Conservation (phyloP, 129 eudicot species). For the Ambrosia trifida region DNA sequence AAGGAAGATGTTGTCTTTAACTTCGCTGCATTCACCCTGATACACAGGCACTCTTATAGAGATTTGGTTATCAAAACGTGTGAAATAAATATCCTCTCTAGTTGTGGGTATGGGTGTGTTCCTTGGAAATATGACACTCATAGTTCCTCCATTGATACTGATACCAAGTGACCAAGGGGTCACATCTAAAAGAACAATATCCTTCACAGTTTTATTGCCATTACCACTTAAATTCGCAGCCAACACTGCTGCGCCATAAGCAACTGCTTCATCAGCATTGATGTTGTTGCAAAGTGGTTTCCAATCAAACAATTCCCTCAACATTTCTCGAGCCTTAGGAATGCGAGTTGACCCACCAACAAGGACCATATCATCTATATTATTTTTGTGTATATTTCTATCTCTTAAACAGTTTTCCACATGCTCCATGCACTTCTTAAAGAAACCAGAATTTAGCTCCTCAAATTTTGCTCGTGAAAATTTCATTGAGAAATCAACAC, state of each 20-base stretch:
- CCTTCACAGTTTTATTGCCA: slow-evolving; percentile 16
- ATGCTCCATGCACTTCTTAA: slow-evolving; percentile 10
- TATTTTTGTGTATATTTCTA: background rate
- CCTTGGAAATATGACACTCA: slow-evolving; percentile 15
- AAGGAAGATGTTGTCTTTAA: too few species aligned
- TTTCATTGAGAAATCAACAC: too few species aligned
- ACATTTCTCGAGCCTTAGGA: too few species aligned
- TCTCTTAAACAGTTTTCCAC: slow-evolving; percentile 13
- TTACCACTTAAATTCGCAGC: slow-evolving; percentile 21
- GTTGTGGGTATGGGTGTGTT: slow-evolving; percentile 20
- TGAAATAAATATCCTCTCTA: background rate
- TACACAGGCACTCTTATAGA: too few species aligned
- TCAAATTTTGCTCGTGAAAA: too few species aligned
- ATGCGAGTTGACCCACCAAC: slow-evolving; percentile 25
- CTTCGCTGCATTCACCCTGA: too few species aligned
- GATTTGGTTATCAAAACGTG: too few species aligned
- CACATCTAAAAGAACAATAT: slow-evolving; percentile 25
- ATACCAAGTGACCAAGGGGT: slow-evolving; percentile 26
- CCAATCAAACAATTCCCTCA: too few species aligned
- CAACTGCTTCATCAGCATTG: too few species aligned
- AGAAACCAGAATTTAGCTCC: background rate
- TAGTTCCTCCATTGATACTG: background rate
- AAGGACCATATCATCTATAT: slow-evolving; percentile 22
- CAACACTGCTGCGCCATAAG: background rate
- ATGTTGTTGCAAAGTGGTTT: too few species aligned